Evolutionary conservation across 495 filamentous ascomycete genomes (phyloP).

Genomic region (Parmelia sp.): DNA sequence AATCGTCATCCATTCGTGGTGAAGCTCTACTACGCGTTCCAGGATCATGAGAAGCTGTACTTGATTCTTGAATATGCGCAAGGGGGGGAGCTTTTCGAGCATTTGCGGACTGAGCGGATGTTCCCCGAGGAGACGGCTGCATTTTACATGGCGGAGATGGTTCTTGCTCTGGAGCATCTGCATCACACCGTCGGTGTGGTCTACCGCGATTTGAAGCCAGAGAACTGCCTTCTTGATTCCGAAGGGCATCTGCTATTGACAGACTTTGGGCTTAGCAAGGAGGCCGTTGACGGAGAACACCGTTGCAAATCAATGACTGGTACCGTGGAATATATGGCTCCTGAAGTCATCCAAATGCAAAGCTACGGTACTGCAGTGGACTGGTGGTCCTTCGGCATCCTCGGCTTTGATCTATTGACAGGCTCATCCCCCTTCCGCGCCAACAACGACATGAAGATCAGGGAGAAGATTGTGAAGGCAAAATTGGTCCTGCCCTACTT

Average conservation of each 20-base stretch:
- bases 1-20: constrained; percentile 96
- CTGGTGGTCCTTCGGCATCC: constrained; percentile 95
- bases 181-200: constrained; percentile 88
- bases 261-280: constrained; percentile 95
- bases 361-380: constrained; percentile 90
- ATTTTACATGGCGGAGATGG: constrained; percentile 98
- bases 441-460: constrained; percentile 83
- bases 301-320: constrained; percentile 82
- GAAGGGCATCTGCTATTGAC: constrained; percentile 91
- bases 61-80: constrained; percentile 98
- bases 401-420: constrained; percentile 87
- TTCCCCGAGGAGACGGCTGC: constrained; percentile 80
- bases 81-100: constrained; percentile 88
- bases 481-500: constrained; percentile 84
- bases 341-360: constrained; percentile 79
- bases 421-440: constrained; percentile 84
- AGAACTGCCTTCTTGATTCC: constrained; percentile 90
- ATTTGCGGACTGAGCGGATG: constrained; percentile 84
- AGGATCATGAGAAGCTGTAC: constrained; percentile 96
- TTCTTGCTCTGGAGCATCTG: constrained; percentile 86
- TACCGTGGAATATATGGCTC: constrained; percentile 98
- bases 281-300: constrained; percentile 72
- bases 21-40: constrained; percentile 96
- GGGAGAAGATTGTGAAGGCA: constrained; percentile 86
- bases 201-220: constrained; percentile 94